Evolutionary conservation across 2,329 filamentous ascomycete genomes (phyloP).

Genomic region (Nemania sp.): DNA sequence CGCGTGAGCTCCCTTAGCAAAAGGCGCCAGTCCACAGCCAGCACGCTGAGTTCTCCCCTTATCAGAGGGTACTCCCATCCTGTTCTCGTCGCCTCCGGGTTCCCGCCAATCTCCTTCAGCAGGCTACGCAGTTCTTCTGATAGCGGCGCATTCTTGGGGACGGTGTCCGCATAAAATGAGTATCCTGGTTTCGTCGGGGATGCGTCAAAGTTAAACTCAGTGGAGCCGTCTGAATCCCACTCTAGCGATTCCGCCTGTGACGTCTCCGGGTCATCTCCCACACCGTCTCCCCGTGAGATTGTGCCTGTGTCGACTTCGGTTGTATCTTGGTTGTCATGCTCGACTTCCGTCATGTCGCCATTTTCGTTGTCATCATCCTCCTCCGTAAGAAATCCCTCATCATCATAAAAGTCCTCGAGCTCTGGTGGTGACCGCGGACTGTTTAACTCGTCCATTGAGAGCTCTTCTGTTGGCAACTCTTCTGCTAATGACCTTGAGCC

Average conservation of each 20-base stretch:
- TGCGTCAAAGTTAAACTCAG: too few relatives aligned
- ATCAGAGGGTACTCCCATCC: too few relatives aligned
- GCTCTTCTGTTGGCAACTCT: background rate
- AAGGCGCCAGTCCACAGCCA: too few relatives aligned
- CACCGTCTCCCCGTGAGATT: background rate
- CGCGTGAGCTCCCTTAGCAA: background rate
- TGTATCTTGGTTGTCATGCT: background rate
- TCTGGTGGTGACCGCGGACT: background rate
- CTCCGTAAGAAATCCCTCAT: background rate
- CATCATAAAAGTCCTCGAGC: background rate
- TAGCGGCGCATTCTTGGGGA: background rate
- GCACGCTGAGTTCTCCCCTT: too few relatives aligned
- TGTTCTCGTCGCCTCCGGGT: background rate
- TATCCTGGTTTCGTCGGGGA: too few relatives aligned
- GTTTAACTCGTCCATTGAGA: background rate
- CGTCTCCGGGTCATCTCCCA: background rate
- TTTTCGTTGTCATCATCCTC: background rate
- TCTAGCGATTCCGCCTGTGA: too few relatives aligned
- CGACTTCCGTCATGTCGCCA: background rate
- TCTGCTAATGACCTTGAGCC: too few relatives aligned
- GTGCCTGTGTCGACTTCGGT: too few relatives aligned
- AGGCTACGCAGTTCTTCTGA: background rate
- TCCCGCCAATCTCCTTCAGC: background rate
- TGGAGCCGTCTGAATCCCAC: too few relatives aligned
- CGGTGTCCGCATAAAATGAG: too few relatives aligned